Conservation (phyloP, 2,329 filamentous ascomycete genomes). For the Fusarium ambrosium region DNA sequence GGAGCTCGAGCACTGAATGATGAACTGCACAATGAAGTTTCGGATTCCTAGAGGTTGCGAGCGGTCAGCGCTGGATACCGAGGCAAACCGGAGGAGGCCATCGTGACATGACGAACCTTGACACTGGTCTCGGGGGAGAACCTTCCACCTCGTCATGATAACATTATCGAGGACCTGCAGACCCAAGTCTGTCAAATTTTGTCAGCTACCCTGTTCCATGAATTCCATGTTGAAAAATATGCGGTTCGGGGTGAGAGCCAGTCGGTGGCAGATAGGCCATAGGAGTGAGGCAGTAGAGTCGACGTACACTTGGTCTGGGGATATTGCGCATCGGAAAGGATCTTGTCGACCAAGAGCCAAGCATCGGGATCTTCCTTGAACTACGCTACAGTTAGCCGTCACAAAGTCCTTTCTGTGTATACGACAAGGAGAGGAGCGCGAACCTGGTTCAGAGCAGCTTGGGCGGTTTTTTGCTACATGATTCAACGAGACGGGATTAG, state of each 20-base stretch:
- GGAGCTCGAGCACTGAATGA: constrained; percentile 91
- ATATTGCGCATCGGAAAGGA: constrained; percentile 92
- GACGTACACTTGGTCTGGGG: constrained; percentile 94
- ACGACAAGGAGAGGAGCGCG: constrained; percentile 49
- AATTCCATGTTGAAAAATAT: background rate
- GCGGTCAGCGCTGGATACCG: constrained; percentile 25
- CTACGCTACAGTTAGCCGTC: constrained; percentile 60
- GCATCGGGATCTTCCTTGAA: constrained; percentile 99
- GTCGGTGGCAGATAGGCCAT: background rate
- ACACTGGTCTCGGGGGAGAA: constrained; percentile 94
- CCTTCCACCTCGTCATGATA: constrained; percentile 99
- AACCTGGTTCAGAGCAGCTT: constrained; percentile 93
- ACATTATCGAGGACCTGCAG: constrained; percentile 98
- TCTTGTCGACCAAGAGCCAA: constrained; percentile 97
- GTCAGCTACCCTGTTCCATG: constrained; percentile 44
- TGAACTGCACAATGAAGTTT: constrained; percentile 99
- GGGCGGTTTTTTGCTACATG: constrained; percentile 92
- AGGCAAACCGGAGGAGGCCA: constrained; percentile 2
- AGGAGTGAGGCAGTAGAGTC: constrained; percentile 30
- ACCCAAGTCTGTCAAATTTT: constrained; percentile 76
- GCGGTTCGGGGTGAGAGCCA: background rate
- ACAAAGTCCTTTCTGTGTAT: background rate
- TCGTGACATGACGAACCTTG: constrained; percentile 69
- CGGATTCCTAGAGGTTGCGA: constrained; percentile 78
- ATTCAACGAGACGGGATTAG: constrained; percentile 48